Conservation (phyloP, 169 alveolate genomes). For the Fabrea salina region DNA sequence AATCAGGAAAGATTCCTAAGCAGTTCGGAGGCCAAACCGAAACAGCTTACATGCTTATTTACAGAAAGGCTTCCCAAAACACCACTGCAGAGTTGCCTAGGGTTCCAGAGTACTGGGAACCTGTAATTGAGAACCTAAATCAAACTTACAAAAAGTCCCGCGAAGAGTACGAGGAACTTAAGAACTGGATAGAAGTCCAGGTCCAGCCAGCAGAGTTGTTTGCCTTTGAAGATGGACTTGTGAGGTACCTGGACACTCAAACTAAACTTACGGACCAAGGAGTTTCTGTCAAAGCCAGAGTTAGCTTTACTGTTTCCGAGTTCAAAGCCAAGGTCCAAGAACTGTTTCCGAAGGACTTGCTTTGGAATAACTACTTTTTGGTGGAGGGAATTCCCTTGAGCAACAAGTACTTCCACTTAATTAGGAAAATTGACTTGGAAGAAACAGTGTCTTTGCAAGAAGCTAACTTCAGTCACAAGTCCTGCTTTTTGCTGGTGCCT, state of each 20-base stretch:
- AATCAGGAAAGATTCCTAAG: constrained; percentile 56
- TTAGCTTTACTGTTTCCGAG: constrained; percentile 36
- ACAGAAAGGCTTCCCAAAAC: constrained; percentile 41
- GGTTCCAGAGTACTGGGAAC: constrained; percentile 62
- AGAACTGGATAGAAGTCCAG: constrained; percentile 52
- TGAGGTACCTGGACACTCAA: background rate
- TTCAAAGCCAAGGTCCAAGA: constrained; percentile 21
- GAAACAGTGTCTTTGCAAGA: constrained; percentile 1
- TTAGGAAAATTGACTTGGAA: background rate
- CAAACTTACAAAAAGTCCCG: constrained; percentile 50
- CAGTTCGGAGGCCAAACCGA: constrained; percentile 68
- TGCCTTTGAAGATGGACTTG: constrained; percentile 16
- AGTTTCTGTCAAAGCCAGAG: constrained; percentile 28
- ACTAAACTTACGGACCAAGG: constrained; percentile 40
- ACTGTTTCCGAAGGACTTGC: background rate
- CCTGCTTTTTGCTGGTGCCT: constrained; percentile 21
- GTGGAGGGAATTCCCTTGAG: constrained; percentile 2
- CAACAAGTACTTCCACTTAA: constrained; percentile 38
- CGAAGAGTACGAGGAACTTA: constrained; percentile 51
- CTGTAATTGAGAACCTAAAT: constrained; percentile 47
- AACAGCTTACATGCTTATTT: constrained; percentile 74
- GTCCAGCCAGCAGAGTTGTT: constrained; percentile 42
- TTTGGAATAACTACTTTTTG: background rate
- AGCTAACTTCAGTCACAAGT: constrained; percentile 21
- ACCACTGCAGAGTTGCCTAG: constrained; percentile 10